Percentiles rank a stretch among this genome's conserved stretches.
Conservation (phyloP, 345 rosid species). For the Arabis hirsuta region DNA sequence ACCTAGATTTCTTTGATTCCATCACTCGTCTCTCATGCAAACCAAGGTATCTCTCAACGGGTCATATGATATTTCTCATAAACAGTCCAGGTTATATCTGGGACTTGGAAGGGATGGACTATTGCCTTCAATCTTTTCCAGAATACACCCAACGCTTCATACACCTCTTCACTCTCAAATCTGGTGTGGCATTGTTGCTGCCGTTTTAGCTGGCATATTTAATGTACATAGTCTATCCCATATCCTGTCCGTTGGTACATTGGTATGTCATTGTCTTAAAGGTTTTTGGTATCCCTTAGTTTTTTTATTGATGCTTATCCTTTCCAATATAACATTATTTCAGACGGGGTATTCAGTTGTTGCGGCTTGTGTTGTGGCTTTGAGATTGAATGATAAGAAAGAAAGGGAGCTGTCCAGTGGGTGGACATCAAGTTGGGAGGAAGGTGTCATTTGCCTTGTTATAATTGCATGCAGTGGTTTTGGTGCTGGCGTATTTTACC, state of each 20-base stretch:
- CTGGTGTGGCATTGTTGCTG: constrained; percentile 93
- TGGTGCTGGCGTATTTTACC: constrained; percentile 66
- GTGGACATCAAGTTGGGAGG: constrained; percentile 66
- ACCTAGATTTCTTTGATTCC: constrained; percentile 7
- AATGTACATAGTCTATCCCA: constrained; percentile 82
- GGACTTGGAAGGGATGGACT: constrained; percentile 97
- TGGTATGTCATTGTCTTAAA: constrained; percentile 59
- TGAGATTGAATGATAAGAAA: constrained; percentile 76
- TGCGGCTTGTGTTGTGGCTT: constrained; percentile 84
- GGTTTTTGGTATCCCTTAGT: background rate
- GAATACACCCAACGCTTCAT: constrained; percentile 74
- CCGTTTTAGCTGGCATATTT: constrained; percentile 74
- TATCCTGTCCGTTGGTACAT: constrained; percentile 93
- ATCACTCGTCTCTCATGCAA: constrained; percentile 17
- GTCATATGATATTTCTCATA: constrained; percentile 37
- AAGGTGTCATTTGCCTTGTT: constrained; percentile 77
- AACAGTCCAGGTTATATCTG: constrained; percentile 89
- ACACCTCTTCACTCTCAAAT: constrained; percentile 93
- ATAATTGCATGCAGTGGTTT: constrained; percentile 81
- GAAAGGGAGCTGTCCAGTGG: constrained; percentile 51
- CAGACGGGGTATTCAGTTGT: constrained; percentile 99
- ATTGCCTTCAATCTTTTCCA: constrained; percentile 85
- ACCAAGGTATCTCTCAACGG: constrained; percentile 11
- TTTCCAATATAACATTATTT: constrained; percentile 35
- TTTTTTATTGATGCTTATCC: constrained; percentile 24